Percentiles rank a stretch among this genome's conserved stretches.
phyloP scores from a whole-genome alignment of 768 basidiomycete genomes.

The Psilocybe cubensis region DNA sequence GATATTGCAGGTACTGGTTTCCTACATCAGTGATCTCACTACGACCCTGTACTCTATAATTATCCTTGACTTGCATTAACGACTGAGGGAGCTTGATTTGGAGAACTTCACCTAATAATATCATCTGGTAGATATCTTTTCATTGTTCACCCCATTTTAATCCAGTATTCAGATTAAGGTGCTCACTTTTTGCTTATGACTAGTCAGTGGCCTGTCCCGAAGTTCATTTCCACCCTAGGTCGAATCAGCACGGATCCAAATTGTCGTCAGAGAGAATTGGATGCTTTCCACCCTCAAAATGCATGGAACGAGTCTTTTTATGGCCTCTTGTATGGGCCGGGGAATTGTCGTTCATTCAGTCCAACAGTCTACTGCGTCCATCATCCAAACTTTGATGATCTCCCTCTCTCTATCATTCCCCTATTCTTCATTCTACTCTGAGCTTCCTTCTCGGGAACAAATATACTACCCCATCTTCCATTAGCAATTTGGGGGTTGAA shows the following conservation, averaged over 20 bases:
- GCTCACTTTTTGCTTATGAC: neutral
- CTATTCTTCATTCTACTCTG: neutral
- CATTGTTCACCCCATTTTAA: neutral
- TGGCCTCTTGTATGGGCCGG: neutral
- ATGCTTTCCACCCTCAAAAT: neutral
- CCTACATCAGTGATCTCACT: neutral
- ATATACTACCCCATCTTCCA: no score
- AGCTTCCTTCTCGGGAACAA: neutral
- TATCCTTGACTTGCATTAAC: neutral
- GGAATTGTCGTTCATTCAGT: neutral
- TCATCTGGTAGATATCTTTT: neutral
- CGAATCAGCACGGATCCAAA: no score
- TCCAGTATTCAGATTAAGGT: neutral
- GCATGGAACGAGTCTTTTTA: neutral
- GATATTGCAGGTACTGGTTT: neutral
- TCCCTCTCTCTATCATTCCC: neutral
- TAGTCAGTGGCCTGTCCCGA: neutral
- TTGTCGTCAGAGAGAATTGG: neutral
- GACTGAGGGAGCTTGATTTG: neutral
- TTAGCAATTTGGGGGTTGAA: no score
- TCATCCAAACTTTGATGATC: neutral
- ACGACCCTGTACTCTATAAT: neutral
- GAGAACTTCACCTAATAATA: neutral
- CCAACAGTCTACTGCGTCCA: neutral
- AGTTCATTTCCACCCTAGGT: no score